Evolutionary conservation across 176 grass and related monocot species (phyloP), one percentile per base, ranked within the genome.

Genomic region (Oryza brachyantha): DNA sequence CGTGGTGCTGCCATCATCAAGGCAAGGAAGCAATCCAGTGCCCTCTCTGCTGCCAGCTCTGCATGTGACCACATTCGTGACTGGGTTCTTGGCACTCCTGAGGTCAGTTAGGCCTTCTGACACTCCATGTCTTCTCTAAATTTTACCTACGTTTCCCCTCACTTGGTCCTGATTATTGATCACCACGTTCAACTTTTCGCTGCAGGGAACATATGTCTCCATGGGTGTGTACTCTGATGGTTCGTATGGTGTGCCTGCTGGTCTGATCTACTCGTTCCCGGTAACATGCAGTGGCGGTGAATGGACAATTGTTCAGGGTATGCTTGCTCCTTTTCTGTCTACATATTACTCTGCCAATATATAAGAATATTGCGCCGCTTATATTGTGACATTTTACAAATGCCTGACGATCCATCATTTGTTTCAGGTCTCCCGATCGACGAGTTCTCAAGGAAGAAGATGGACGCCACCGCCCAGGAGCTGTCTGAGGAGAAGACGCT

Each of bases 161-260:
- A 4, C 24, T 57, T 10, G 8, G 2, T 24, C 52, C 52, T 4
- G 9, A 57, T 9, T 22, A 57, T 24, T 57, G 8, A 5, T 76
- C 69, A 72, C 64, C 22, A 6, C 25, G 7, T 61, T 55, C 26
- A 21, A 0, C 27, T 46, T 61, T 59, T 48, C 6, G 4, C 63
- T 37, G 38, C 72, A 96, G 92, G 96, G 96, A 84, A 91, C 90
- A 66, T 99, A 71, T 83, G 96, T 96, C 86, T 99, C 96, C 61
- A 99, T 96, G 92, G 92, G 96, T 10, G 96, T 93, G 34, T 96
- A 96, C 78, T 96, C 92, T 38, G 96, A 99, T 81, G 96, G 92
- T 48, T 99, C 96, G 7, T 99, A 99, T 1, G 83, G 88, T 86
- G 90, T 99, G n/a, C 96, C 92, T 10, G 88, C 88, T 79, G 92